Percentiles rank a stretch among this genome's conserved stretches.
Conservation (phyloP, 2,329 filamentous ascomycete genomes). For the Sporothrix dimorphospora region DNA sequence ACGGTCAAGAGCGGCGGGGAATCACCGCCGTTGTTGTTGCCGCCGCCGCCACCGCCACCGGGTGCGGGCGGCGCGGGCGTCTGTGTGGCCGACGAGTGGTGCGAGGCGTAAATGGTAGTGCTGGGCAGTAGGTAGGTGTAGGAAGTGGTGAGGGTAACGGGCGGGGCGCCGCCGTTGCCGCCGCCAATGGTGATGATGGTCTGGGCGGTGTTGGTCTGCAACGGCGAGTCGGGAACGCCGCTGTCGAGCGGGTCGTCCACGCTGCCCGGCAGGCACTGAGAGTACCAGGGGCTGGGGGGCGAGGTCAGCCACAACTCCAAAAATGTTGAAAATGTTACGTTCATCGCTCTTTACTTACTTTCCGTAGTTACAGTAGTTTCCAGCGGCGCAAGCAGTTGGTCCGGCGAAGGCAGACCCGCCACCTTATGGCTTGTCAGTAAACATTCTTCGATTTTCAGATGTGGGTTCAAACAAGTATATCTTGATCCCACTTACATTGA, state of each 20-base stretch:
- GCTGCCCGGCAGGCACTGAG: constrained; percentile 28
- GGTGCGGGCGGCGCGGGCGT: background rate
- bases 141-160: constrained; percentile 27
- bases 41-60: background rate
- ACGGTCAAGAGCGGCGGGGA: constrained; percentile 9
- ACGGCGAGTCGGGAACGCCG: constrained; percentile 24
- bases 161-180: constrained; percentile 8
- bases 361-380: constrained; percentile 25
- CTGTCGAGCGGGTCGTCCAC: constrained; percentile 22
- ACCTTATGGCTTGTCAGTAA: background rate
- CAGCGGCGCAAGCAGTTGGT: constrained; percentile 5
- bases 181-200: constrained; percentile 27
- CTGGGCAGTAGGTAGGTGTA: constrained; percentile 26
- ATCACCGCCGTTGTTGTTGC: background rate
- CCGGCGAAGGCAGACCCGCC: constrained; percentile 10
- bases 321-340: too few relatives aligned
- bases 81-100: constrained; percentile 1
- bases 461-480: too few relatives aligned
- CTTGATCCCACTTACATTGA: constrained; percentile 26
- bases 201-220: constrained; percentile 26
- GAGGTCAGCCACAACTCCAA: background rate
- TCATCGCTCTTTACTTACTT: constrained; percentile 9
- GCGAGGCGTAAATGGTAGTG: constrained; percentile 24
- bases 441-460: too few relatives aligned
- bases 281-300: constrained; percentile 28